Evolutionary conservation across 257 asterid species (phyloP), one percentile per base, ranked within the genome.

Genomic region (Penstemon barbatus): DNA sequence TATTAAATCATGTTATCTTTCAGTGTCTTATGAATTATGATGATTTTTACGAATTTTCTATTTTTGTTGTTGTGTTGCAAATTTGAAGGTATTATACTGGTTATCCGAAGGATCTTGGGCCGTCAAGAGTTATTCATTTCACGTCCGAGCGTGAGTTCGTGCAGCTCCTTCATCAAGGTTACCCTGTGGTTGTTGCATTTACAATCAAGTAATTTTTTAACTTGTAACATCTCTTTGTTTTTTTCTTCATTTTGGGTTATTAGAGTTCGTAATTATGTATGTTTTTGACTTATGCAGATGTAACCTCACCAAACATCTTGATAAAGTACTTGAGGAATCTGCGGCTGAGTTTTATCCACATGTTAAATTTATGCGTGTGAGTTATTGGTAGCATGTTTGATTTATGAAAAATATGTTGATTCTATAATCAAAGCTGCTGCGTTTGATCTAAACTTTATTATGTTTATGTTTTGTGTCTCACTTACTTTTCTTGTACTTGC

Each of bases 131-230:
- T 62, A 74, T 93, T 59, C 91, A 87, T 76, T 93, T 93, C 71
- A 82, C 96, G 25, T 88, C 99, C 1, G 99, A 90, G 83, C 93
- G 91, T 6, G 99, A 93, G 73, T 90, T 93, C 70, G 95, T 90
- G 69, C 96, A 88, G 82, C 94, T 93, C 57, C 99, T 93, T 56
- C 99, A 87, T 74, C 95, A 87, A 76, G 97, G 97, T 64, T 73
- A 84, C 73, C 99, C 96, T 52, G 87, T 93, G 52, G 96, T 93
- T 66, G 97, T 87, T 79, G 96, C 99, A 68, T 93, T 93, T 82
- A 93, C 99, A 8, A 83, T 90, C 77, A 90, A 86, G 97, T 90
- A 86, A 81, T 49, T 71, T 44, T 15, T 61, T 6, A 73, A 70
- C 51, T 39, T 38, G 33, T 65, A 39, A 15, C 12, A 40, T 65